Percentiles rank a stretch among this genome's conserved stretches.
Evolutionary conservation across 805 yeast species (phyloP).

Genomic region (Maudiozyma turicensis): DNA sequence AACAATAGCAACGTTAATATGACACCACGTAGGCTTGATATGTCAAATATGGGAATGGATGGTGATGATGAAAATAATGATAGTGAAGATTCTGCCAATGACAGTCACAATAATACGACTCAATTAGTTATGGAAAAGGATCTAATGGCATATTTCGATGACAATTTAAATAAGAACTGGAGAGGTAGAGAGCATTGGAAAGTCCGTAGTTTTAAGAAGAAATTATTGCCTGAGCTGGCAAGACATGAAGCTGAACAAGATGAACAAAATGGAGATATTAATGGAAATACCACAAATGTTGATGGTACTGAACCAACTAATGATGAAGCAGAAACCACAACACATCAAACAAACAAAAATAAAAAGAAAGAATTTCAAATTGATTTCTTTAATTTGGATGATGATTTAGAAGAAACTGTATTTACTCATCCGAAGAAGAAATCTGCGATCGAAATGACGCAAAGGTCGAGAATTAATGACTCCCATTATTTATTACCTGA

Average conservation of each 20-base stretch:
- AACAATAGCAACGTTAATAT: not conserved
- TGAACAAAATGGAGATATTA: not conserved
- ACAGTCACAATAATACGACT: not conserved
- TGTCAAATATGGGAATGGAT: slow-evolving; percentile 1
- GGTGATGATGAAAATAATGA: slow-evolving; percentile 16
- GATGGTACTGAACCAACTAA: not conserved
- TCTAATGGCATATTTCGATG: slow-evolving; percentile 74
- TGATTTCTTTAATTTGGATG: slow-evolving; percentile 35
- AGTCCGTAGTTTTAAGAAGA: slow-evolving; percentile 48
- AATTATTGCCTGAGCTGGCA: not conserved
- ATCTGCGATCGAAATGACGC: slow-evolving; percentile 33
- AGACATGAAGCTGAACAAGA: not conserved
- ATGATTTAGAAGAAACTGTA: slow-evolving; percentile 32
- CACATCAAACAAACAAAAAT: slow-evolving; percentile 11
- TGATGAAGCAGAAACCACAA: slow-evolving; percentile 1
- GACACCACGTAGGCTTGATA: not conserved
- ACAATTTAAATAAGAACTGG: slow-evolving; percentile 62
- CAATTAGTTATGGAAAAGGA: slow-evolving; percentile 42
- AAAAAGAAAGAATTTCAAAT: slow-evolving; percentile 32
- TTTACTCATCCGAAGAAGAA: slow-evolving; percentile 30
- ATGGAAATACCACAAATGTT: not conserved
- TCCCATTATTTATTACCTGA: slow-evolving; percentile 53
- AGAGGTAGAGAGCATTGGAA: slow-evolving; percentile 93
- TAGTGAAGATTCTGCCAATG: slow-evolving; percentile 10
- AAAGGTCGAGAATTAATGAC: slow-evolving; percentile 32